phyloP scores from a whole-genome alignment of 176 grass and related monocot species.

The Tuctoria greenei region DNA sequence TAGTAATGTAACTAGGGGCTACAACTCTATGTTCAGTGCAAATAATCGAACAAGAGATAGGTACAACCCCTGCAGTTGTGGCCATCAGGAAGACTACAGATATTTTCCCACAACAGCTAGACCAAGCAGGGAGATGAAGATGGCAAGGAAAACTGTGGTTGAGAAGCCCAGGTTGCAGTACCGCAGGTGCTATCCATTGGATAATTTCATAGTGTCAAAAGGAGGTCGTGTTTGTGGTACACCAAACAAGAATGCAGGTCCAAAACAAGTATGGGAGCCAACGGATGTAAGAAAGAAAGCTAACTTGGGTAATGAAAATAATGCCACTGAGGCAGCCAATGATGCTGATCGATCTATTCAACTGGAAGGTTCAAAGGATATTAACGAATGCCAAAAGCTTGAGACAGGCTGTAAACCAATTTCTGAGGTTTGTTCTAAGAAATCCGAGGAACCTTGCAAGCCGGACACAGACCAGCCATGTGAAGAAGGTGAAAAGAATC shows the following conservation, averaged over 20 bases:
- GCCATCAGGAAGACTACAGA: slow-evolving; percentile 54
- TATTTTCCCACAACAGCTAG: slow-evolving; percentile 34
- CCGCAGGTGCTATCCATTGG: slow-evolving; percentile 56
- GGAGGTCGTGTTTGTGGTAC: slow-evolving; percentile 46
- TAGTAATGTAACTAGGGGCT: slow-evolving; percentile 48
- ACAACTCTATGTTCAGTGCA: slow-evolving; percentile 31
- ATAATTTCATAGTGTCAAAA: slow-evolving; percentile 44
- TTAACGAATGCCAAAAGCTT: slow-evolving; percentile 12
- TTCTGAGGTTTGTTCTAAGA: slow-evolving; percentile 30
- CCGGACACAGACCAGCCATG: slow-evolving; percentile 22
- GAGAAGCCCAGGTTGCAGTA: slow-evolving; percentile 60
- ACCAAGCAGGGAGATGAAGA: slow-evolving; percentile 46
- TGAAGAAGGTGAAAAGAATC: slow-evolving; percentile 14
- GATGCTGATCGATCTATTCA: slow-evolving; percentile 19
- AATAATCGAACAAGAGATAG: slow-evolving; percentile 49
- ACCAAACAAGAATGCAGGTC: slow-evolving; percentile 53
- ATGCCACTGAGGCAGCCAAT: slow-evolving; percentile 13
- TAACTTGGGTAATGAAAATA: slow-evolving; percentile 29
- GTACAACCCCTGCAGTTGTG: slow-evolving; percentile 63
- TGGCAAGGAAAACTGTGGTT: slow-evolving; percentile 38
- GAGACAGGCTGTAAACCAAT: background rate
- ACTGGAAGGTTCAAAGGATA: slow-evolving; percentile 31
- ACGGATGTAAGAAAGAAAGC: slow-evolving; percentile 64
- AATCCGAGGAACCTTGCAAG: slow-evolving; percentile 30
- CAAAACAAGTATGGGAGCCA: slow-evolving; percentile 88